Evolutionary conservation across 768 basidiomycete species (phyloP).

Genomic region (Jaapia argillacea): DNA sequence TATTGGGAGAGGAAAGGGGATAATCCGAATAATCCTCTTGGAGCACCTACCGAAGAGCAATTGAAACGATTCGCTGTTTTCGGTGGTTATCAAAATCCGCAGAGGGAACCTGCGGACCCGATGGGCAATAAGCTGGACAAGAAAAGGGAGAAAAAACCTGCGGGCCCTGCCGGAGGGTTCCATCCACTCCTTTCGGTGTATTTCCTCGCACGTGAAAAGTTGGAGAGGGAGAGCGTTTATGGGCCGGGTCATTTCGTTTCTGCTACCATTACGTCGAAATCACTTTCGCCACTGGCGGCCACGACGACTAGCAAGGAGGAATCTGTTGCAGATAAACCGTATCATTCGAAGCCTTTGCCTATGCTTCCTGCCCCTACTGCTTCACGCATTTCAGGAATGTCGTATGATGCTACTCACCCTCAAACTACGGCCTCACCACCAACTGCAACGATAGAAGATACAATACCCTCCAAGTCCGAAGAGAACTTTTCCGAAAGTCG

Average conservation of each 20-base stretch:
- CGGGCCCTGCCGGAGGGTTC: constrained; percentile 87
- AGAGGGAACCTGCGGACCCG: constrained; percentile 52
- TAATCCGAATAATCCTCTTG: constrained; percentile 24
- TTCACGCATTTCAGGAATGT: constrained; percentile 73
- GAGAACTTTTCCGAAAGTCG: too few species aligned
- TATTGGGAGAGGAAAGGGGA: constrained; percentile 69
- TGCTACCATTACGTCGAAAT: constrained; percentile 32
- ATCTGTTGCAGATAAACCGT: constrained; percentile 36
- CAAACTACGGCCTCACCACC: constrained; percentile 54
- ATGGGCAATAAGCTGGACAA: constrained; percentile 94
- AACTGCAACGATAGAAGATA: constrained; percentile 42
- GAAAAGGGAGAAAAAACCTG: constrained; percentile 55
- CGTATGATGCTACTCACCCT: constrained; percentile 53
- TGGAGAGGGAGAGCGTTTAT: constrained; percentile 89
- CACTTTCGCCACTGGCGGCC: constrained; percentile 20
- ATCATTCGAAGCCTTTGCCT: constrained; percentile 79
- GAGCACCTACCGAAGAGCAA: constrained; percentile 46
- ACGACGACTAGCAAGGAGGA: constrained; percentile 21
- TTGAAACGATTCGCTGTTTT: constrained; percentile 89
- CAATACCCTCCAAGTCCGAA: too few species aligned
- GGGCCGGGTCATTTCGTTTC: constrained; percentile 91
- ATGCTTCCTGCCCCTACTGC: constrained; percentile 74
- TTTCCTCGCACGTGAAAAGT: constrained; percentile 90
- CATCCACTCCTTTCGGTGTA: constrained; percentile 96
- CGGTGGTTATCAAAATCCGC: constrained; percentile 73